Evolutionary conservation across 768 basidiomycete species (phyloP).

Genomic region (Mycena leptocephala): DNA sequence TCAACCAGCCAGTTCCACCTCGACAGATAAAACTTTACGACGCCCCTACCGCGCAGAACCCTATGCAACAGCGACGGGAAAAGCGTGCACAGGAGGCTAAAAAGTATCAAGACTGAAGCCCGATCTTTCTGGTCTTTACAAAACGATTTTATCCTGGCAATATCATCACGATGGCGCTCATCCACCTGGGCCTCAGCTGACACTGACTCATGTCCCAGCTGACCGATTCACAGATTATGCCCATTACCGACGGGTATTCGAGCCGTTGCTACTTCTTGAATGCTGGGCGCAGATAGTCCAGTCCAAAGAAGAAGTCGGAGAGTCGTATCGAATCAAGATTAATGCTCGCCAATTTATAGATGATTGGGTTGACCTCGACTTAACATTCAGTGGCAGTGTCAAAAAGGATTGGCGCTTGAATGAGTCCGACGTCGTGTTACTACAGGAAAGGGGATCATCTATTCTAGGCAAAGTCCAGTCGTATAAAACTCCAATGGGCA

Average conservation of each 20-base stretch:
- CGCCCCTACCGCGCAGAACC: slow-evolving; percentile 61
- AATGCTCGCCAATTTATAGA: slow-evolving; percentile 81
- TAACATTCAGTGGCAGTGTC: slow-evolving; percentile 71
- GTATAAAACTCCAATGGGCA: slow-evolving; percentile 36
- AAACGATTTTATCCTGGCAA: slow-evolving; percentile 88
- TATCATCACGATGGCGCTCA: slow-evolving; percentile 77
- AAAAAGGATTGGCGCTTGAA: slow-evolving; percentile 82
- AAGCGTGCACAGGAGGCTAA: slow-evolving; percentile 72
- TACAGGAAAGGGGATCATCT: slow-evolving; percentile 71
- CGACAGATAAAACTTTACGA: slow-evolving; percentile 78
- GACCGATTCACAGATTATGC: slow-evolving; percentile 74
- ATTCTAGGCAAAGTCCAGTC: slow-evolving; percentile 79
- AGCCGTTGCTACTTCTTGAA: slow-evolving; percentile 90
- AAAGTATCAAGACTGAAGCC: slow-evolving; percentile 84
- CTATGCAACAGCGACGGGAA: slow-evolving; percentile 65
- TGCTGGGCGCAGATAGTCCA: slow-evolving; percentile 91
- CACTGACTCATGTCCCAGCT: slow-evolving; percentile 66
- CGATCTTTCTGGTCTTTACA: slow-evolving; percentile 86
- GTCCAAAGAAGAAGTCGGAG: slow-evolving; percentile 78
- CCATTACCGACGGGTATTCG: slow-evolving; percentile 84
- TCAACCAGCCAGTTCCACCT: slow-evolving; percentile 71
- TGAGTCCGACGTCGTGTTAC: slow-evolving; percentile 90
- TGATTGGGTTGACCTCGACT: slow-evolving; percentile 87
- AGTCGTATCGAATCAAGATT: slow-evolving; percentile 75
- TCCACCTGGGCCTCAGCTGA: slow-evolving; percentile 69